Conservation (phyloP, 2,329 filamentous ascomycete species). For the Fusarium sp. region DNA sequence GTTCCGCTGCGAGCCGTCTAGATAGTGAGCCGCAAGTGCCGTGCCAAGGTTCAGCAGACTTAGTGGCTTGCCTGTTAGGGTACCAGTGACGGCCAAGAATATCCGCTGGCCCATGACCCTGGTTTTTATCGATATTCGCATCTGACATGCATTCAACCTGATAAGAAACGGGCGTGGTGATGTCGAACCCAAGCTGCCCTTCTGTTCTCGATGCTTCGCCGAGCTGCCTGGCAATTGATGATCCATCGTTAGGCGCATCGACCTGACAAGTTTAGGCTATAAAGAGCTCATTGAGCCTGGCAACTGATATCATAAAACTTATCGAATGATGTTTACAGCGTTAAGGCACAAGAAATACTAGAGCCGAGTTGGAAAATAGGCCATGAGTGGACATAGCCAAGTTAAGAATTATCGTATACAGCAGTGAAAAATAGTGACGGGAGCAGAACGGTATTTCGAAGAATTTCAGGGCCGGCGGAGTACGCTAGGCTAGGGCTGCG, state of each 20-base stretch:
- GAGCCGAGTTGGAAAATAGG: background rate
- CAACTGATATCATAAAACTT: background rate
- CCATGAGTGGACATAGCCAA: background rate
- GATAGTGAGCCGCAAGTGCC: background rate
- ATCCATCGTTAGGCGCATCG: fast-evolving
- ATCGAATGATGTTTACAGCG: fast-evolving
- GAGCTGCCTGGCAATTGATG: no score
- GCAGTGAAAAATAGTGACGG: background rate
- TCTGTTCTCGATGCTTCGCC: no score
- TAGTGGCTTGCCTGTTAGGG: background rate
- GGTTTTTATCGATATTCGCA: background rate
- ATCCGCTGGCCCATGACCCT: background rate
- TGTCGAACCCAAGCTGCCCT: background rate
- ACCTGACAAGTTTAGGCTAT: background rate
- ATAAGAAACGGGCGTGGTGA: background rate
- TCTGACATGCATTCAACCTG: background rate
- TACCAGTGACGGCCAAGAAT: background rate
- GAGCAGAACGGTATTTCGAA: background rate
- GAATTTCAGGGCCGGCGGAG: background rate
- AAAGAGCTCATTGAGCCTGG: background rate
- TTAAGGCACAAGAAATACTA: background rate
- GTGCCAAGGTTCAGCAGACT: background rate
- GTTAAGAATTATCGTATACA: background rate
- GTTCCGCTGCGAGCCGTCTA: background rate
- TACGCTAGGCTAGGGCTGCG: background rate